Percentiles rank a stretch among this genome's conserved stretches.
Evolutionary conservation across 2,329 filamentous ascomycete species (phyloP).

Genomic region (Aspergillus awamori): DNA sequence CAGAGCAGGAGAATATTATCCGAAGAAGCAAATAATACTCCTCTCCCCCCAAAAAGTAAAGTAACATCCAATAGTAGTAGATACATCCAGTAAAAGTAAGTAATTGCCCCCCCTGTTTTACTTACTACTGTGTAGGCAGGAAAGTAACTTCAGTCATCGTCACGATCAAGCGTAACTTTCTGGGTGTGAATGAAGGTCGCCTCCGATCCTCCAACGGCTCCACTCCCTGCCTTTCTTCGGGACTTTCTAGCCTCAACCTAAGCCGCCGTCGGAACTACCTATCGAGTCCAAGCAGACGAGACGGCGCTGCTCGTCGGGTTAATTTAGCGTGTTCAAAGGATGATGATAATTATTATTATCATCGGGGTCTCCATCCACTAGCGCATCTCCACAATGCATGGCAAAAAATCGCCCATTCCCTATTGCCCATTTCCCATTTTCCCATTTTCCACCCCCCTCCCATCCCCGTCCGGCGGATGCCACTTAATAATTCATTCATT

Average conservation of each 20-base stretch:
- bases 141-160: conserved; percentile 2
- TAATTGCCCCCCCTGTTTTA: too few relatives aligned
- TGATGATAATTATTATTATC: conserved; percentile 7
- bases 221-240: conserved; percentile 24
- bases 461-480: not conserved
- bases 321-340: not conserved
- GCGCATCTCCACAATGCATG: conserved; percentile 16
- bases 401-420: conserved; percentile 9
- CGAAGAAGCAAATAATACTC: too few relatives aligned
- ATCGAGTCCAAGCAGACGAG: conserved; percentile 5
- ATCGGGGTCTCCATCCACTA: conserved; percentile 8
- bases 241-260: conserved; percentile 24
- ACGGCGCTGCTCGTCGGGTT: conserved; percentile 1
- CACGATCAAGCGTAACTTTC: conserved; percentile 1
- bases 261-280: not conserved
- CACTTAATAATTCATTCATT: conserved; percentile 1
- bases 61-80: too few relatives aligned
- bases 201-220: conserved; percentile 17
- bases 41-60: too few relatives aligned
- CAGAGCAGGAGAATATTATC: too few relatives aligned
- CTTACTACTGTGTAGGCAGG: not conserved
- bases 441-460: too few relatives aligned
- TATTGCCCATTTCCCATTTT: not conserved
- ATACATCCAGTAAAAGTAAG: too few relatives aligned
- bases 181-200: not conserved